These are phyloP conservation scores for Astrephomene gubernaculifera DNA, from an alignment of 139 green algal genomes.

Conservation along the genomic window DNA sequence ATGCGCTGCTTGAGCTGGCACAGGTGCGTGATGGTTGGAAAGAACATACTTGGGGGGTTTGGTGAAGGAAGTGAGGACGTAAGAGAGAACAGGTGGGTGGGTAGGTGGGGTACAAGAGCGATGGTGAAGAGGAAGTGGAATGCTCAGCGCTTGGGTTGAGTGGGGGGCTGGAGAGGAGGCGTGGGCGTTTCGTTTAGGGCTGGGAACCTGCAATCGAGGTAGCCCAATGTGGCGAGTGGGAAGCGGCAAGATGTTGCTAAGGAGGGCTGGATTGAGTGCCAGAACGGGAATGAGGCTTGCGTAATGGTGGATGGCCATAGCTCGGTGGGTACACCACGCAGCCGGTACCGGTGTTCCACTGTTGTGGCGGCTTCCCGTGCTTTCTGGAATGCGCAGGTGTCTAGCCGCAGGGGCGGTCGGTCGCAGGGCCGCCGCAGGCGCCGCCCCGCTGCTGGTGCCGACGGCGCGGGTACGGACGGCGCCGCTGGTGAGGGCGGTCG, in stretches of 20 bases:
- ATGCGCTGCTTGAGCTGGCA: slow-evolving; percentile 5
- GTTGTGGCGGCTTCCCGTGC: not conserved
- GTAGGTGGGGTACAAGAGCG: not conserved
- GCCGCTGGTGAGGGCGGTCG: not conserved
- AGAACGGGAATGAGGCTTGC: no score
- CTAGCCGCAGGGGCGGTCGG: not conserved
- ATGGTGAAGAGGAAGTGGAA: no score
- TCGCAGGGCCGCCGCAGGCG: slow-evolving; percentile 1
- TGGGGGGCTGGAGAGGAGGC: not conserved
- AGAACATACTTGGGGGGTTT: not conserved
- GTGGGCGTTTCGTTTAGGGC: no score
- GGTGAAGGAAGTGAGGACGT: not conserved
- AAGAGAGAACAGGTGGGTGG: not conserved
- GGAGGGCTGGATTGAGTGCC: no score
- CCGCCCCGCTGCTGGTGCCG: not conserved
- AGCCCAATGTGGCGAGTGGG: no score
- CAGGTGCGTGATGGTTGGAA: slow-evolving; percentile 1
- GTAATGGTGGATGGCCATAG: no score
- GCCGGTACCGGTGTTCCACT: no score
- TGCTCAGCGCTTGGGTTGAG: not conserved
- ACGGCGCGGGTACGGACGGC: not conserved
- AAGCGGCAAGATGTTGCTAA: no score
- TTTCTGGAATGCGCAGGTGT: not conserved
- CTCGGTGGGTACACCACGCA: no score
- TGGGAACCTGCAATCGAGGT: no score